These are phyloP conservation scores for Clarireedia sp. DNA, from an alignment of 2,329 filamentous ascomycete genomes.

Conservation along the genomic window DNA sequence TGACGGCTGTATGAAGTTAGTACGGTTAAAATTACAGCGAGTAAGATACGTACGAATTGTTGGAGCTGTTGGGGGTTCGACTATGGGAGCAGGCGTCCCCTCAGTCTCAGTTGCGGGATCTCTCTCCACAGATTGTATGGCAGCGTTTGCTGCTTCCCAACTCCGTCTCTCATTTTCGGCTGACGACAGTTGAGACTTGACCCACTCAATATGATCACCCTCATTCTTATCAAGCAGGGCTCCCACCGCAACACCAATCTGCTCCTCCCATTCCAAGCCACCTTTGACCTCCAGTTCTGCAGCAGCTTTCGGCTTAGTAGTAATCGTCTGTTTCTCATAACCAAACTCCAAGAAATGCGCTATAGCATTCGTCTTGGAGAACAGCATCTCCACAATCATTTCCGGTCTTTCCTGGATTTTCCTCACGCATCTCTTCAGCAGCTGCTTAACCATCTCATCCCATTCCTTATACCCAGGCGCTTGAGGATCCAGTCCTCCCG, in stretches of 20 bases:
- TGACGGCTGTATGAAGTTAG: constrained; percentile 25
- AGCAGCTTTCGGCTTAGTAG: constrained; percentile 58
- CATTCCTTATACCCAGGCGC: constrained; percentile 73
- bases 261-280: constrained; percentile 53
- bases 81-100: constrained; percentile 25
- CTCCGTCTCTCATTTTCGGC: constrained; percentile 66
- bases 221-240: constrained; percentile 75
- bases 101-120: constrained; percentile 31
- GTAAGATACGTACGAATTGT: constrained; percentile 42
- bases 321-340: constrained; percentile 68
- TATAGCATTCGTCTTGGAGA: constrained; percentile 81
- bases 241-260: constrained; percentile 71
- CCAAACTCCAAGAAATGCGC: constrained; percentile 87
- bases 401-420: constrained; percentile 82
- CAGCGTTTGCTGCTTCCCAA: constrained; percentile 68
- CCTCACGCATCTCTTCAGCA: constrained; percentile 72
- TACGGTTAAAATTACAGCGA: not conserved
- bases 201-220: constrained; percentile 68
- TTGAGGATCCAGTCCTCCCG: constrained; percentile 61
- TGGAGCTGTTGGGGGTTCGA: constrained; percentile 36
- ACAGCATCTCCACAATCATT: constrained; percentile 83
- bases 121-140: constrained; percentile 40
- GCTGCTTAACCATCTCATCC: constrained; percentile 80
- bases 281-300: constrained; percentile 78
- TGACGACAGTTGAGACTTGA: constrained; percentile 61